Percentiles rank a stretch among this genome's conserved stretches.
These are phyloP conservation scores for Taxawa tesnikishii DNA, from an alignment of 2,329 filamentous ascomycete genomes.

Conservation along the genomic window DNA sequence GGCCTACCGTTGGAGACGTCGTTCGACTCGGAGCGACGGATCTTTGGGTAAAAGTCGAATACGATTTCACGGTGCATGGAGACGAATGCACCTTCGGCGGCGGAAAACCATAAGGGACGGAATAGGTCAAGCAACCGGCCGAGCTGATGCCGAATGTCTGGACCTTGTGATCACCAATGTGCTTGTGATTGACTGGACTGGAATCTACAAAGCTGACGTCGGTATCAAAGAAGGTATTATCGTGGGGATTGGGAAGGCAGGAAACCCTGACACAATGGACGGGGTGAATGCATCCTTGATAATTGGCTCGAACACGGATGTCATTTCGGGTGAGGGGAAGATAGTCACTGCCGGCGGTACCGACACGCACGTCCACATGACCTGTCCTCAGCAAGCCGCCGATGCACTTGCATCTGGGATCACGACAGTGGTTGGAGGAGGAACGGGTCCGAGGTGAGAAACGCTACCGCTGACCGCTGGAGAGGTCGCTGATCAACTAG, in stretches of 20 bases:
- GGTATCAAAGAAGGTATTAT: conserved; percentile 82
- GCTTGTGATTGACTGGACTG: conserved; percentile 77
- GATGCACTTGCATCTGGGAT: conserved; percentile 78
- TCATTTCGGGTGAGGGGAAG: conserved; percentile 79
- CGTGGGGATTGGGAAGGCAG: conserved; percentile 82
- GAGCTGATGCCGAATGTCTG: conserved; percentile 57
- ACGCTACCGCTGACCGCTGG: background rate
- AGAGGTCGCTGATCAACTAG: conserved; percentile 26
- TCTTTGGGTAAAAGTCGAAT: conserved; percentile 83
- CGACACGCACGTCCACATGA: conserved; percentile 86
- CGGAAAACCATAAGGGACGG: conserved; percentile 89
- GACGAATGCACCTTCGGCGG: conserved; percentile 95
- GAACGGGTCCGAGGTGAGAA: conserved; percentile 70
- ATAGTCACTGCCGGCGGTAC: conserved; percentile 86
- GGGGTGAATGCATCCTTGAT: conserved; percentile 68
- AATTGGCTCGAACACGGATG: conserved; percentile 79
- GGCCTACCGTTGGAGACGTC: conserved; percentile 79
- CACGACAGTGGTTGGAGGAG: conserved; percentile 82
- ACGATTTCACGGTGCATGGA: conserved; percentile 71
- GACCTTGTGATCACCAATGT: conserved; percentile 86
- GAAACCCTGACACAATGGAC: conserved; percentile 95
- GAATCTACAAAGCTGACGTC: conserved; percentile 95
- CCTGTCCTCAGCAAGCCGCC: conserved; percentile 81
- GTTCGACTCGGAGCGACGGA: conserved; percentile 73
- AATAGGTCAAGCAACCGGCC: conserved; percentile 83